Evolutionary conservation across 2,329 filamentous ascomycete genomes (phyloP).

Genomic region (Neonectria hederae): DNA sequence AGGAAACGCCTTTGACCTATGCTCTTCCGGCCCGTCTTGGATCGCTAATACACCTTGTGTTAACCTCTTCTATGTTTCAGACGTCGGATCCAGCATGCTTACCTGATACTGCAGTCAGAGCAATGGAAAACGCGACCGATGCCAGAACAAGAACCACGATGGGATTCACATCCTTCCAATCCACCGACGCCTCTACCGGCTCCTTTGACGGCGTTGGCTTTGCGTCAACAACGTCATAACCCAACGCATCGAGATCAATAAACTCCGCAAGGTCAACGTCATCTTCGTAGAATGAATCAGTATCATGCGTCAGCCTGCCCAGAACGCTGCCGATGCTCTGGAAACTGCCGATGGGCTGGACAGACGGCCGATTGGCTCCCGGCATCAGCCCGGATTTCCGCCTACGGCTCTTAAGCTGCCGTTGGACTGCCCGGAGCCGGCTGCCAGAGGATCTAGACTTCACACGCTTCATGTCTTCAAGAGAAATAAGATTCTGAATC

Average conservation of each 20-base stretch:
- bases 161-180: constrained; percentile 23
- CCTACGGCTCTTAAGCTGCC: constrained; percentile 24
- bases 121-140: constrained; percentile 37
- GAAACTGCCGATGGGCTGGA: constrained; percentile 1
- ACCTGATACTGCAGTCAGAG: constrained; percentile 30
- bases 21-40: constrained; percentile 30
- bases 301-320: constrained; percentile 15
- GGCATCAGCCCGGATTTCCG: not conserved
- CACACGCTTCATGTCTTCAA: constrained; percentile 11
- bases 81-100: not conserved
- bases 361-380: not conserved
- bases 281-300: constrained; percentile 18
- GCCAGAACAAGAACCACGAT: constrained; percentile 30
- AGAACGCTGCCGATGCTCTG: constrained; percentile 15
- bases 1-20: constrained; percentile 10
- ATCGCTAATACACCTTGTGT: constrained; percentile 23
- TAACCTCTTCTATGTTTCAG: too few relatives aligned
- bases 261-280: constrained; percentile 24
- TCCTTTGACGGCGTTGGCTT: not conserved
- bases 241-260: constrained; percentile 28
- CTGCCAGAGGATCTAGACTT: constrained; percentile 18
- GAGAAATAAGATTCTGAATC: constrained; percentile 36
- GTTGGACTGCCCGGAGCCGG: constrained; percentile 29
- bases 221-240: constrained; percentile 1
- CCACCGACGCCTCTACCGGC: not conserved